These are phyloP conservation scores for Lyophyllum shimeji DNA, from an alignment of 768 basidiomycete species.

Conservation along the genomic window DNA sequence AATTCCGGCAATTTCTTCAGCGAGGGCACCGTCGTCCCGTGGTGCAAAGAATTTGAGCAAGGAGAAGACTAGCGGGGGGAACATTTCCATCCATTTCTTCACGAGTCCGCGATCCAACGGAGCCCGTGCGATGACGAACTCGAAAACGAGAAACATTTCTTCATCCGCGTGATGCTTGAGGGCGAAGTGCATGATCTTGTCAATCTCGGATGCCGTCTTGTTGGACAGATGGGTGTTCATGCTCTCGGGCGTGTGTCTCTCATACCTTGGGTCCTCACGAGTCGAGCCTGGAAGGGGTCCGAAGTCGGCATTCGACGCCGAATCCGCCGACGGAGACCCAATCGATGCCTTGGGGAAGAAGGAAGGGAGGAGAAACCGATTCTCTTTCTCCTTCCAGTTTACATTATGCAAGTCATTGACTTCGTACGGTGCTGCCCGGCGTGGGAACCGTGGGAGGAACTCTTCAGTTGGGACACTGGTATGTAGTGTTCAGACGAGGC, in stretches of 20 bases:
- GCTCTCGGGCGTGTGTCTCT: constrained; percentile 24
- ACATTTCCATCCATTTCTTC: constrained; percentile 42
- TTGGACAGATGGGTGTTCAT: constrained; percentile 24
- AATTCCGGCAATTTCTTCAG: constrained; percentile 29
- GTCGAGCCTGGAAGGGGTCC: constrained; percentile 9
- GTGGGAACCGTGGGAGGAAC: constrained; percentile 45
- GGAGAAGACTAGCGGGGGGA: constrained; percentile 55
- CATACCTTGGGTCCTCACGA: not conserved
- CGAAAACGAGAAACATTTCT: constrained; percentile 53
- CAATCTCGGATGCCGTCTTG: constrained; percentile 29
- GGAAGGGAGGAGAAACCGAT: constrained; percentile 26
- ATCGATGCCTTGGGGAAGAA: constrained; percentile 25
- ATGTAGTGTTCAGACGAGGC: not conserved
- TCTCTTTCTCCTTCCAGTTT: constrained; percentile 35
- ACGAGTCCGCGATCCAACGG: constrained; percentile 29
- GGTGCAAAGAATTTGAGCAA: constrained; percentile 50
- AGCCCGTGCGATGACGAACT: constrained; percentile 29
- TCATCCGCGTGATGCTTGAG: constrained; percentile 54
- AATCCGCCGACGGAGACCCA: constrained; percentile 7
- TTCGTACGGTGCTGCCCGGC: constrained; percentile 39
- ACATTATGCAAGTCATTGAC: constrained; percentile 39
- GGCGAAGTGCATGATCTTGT: constrained; percentile 39
- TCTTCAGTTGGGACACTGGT: constrained; percentile 48
- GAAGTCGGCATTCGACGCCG: not conserved
- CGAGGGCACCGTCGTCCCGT: constrained; percentile 30